Base-by-base conservation (phyloP, 805 yeast species). In the Candida orba region DNA sequence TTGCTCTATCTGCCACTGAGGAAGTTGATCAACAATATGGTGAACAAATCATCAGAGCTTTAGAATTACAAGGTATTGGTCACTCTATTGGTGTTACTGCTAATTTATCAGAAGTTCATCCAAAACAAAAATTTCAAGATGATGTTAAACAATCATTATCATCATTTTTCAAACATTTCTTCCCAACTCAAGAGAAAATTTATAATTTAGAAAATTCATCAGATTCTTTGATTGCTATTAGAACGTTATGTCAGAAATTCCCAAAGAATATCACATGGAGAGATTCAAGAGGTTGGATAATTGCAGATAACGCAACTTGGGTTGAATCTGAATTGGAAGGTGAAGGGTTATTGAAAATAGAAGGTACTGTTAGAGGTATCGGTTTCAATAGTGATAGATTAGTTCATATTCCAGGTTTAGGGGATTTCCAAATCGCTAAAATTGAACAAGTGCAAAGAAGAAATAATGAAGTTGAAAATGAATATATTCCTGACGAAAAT, bases 221-320 rank as follows among this genome's bases (percentile, higher is more conserved):
- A 3, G 98, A 93, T 51, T 72, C 84, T n/a, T 52, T 73, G 17
- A 85, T 84, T 54, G 80, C 86, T 36, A 69, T 84, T 35, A 77
- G 99, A 61, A 69, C 72, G 4, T 56, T 93, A 23, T 84, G 96
- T 58, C 97, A 91, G 57, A 85, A 81, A 64, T 77, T 81, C 54
- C 99, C 99, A 24, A 81, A 80, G 57, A 78, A 86, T 1, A 71
- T 95, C 38, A 77, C 76, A 22, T 93, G 99, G 98, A 81, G 98
- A 66, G 97, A 91, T 54, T 66, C 80, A n/a, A 73, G 99, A 58
- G 91, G 96, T 8, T 93, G 89, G 66, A 42, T 93, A 42, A 73
- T 93, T 9, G 90, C 95, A 2, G 95, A 89, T 52, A 57, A 64
- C 4, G 70, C 84, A 1, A 52, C 60, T 20, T 75, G 75, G 69